Evolutionary conservation across 371 early-diverging fungal genomes (phyloP).

Genomic region (Mucor sp.): DNA sequence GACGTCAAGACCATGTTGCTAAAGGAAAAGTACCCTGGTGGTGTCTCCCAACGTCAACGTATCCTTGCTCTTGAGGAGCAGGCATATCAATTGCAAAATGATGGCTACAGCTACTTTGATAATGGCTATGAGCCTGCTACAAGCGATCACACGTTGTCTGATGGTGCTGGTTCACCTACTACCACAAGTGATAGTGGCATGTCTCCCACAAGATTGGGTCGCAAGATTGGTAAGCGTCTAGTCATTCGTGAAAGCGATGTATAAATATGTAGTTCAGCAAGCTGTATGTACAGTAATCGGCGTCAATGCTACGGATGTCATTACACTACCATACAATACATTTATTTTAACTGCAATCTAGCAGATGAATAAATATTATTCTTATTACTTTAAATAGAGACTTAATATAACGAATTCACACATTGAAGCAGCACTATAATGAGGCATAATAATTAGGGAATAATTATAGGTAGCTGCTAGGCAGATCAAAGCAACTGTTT

Average conservation of each 20-base stretch:
- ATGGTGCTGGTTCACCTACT: slow-evolving; percentile 16
- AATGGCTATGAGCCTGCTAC: slow-evolving; percentile 33
- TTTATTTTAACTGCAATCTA: no score
- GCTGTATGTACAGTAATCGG: no score
- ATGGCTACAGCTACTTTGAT: slow-evolving; percentile 57
- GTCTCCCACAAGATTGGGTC: slow-evolving; percentile 5
- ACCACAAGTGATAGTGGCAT: background rate
- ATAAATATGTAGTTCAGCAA: background rate
- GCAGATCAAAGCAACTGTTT: no score
- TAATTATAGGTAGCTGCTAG: no score
- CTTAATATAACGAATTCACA: no score
- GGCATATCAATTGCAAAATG: slow-evolving; percentile 15
- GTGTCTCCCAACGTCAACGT: slow-evolving; percentile 43
- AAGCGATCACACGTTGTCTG: slow-evolving; percentile 16
- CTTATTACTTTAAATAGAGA: no score
- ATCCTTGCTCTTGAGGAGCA: slow-evolving; percentile 44
- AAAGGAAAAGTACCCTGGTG: slow-evolving; percentile 49
- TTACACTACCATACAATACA: no score
- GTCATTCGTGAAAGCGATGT: slow-evolving; percentile 38
- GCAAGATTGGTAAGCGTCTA: slow-evolving; percentile 43
- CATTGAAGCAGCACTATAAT: no score
- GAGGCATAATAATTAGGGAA: no score
- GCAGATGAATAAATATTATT: no score
- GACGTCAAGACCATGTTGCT: slow-evolving; percentile 43
- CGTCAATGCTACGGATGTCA: background rate